A percentile compares a stretch with the other conserved stretches of the same genome.
Conservation (phyloP, 257 asterid species). For the Solanum bukasovii region DNA sequence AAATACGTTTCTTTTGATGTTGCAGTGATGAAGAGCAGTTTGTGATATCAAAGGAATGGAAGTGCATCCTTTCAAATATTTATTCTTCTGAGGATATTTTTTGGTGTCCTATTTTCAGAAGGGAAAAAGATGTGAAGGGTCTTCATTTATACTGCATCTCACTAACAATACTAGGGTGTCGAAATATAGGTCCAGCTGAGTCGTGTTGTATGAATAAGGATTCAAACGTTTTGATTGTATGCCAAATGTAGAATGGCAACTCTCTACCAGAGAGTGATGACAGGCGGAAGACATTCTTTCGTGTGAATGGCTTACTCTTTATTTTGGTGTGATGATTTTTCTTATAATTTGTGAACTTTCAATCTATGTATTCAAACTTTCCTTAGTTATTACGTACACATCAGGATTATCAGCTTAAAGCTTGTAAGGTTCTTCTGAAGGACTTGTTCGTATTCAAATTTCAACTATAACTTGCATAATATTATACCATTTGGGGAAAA, state of each 20-base stretch:
- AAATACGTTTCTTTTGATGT: conserved; percentile 11
- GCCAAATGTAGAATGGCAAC: background rate
- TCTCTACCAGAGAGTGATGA: background rate
- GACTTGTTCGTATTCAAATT: background rate
- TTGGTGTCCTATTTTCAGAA: conserved; percentile 7
- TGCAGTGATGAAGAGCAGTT: conserved; percentile 27
- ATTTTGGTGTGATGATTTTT: background rate
- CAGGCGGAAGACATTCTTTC: background rate
- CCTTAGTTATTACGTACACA: background rate
- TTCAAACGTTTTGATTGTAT: background rate
- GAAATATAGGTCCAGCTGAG: conserved; percentile 6
- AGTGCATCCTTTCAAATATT: background rate
- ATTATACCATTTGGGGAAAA: background rate
- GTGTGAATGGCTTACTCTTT: background rate
- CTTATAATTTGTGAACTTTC: background rate
- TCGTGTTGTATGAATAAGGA: conserved; percentile 1
- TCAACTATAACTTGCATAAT: background rate
- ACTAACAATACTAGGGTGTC: conserved; percentile 4
- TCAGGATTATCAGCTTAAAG: background rate
- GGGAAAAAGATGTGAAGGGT: conserved; percentile 16
- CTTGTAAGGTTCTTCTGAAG: background rate
- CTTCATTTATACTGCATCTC: conserved; percentile 7
- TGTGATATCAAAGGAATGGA: conserved; percentile 14
- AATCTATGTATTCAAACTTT: background rate
- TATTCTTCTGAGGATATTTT: conserved; percentile 5